Evolutionary conservation across 2,329 filamentous ascomycete genomes (phyloP).

Genomic region (Setomelanomma holmii): DNA sequence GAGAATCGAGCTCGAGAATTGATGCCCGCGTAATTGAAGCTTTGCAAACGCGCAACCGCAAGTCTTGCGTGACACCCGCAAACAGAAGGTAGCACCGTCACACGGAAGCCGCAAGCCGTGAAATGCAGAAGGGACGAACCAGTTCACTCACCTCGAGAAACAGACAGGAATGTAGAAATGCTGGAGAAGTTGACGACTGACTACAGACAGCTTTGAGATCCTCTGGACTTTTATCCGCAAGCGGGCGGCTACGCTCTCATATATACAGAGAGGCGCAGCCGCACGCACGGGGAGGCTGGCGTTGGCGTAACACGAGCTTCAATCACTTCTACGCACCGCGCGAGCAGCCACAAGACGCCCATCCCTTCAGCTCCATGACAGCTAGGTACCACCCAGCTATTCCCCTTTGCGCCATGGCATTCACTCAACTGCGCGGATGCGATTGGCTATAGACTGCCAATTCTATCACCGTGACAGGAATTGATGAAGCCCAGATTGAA

Average conservation of each 20-base stretch:
- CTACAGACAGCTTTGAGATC: background rate
- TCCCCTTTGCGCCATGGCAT: background rate
- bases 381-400: background rate
- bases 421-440: background rate
- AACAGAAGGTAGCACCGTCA: constrained; percentile 1
- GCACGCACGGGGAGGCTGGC: constrained; percentile 13
- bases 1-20: background rate
- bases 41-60: background rate
- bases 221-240: background rate
- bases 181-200: background rate
- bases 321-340: background rate
- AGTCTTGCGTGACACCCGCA: background rate
- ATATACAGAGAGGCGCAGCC: constrained; percentile 26
- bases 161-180: background rate
- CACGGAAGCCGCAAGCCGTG: background rate
- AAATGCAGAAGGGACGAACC: background rate
- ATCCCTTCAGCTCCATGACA: background rate
- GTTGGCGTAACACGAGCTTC: constrained; percentile 4
- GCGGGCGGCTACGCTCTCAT: constrained; percentile 15
- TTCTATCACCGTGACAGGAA: background rate
- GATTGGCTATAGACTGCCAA: background rate
- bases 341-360: background rate
- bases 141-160: constrained; percentile 1
- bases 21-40: background rate
- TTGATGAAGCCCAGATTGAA: background rate